Conservation (phyloP, 441 rosid species). For the Pelargonium citronellum region DNA sequence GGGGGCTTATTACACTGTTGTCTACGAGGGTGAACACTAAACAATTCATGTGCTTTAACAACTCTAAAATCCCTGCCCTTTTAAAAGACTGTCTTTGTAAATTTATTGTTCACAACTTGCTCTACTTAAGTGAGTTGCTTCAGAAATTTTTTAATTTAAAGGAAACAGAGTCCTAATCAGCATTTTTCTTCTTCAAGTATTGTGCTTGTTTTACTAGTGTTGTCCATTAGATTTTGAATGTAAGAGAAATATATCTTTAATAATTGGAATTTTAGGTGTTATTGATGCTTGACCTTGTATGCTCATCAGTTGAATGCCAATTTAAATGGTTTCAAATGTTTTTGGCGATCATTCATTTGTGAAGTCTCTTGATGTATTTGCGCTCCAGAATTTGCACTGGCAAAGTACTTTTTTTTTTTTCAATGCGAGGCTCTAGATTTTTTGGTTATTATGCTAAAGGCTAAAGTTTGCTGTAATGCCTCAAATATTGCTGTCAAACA, state of each 20-base stretch:
- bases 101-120: background rate
- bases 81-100: background rate
- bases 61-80: background rate
- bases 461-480: background rate
- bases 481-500: background rate
- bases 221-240: background rate
- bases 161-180: background rate
- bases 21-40: background rate
- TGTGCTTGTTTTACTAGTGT: background rate
- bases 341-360: background rate
- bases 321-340: background rate
- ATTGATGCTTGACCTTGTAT: background rate
- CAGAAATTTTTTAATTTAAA: background rate
- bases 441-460: background rate
- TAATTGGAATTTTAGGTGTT: background rate
- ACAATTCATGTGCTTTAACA: background rate
- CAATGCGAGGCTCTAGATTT: background rate
- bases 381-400: too few species aligned
- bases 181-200: too few species aligned
- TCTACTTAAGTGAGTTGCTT: background rate
- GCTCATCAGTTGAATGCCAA: background rate
- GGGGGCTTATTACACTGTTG: too few species aligned
- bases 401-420: too few species aligned
- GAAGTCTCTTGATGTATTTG: background rate
- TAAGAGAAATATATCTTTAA: background rate